Percentiles rank a stretch among this genome's conserved stretches.
phyloP scores from a whole-genome alignment of 2,329 filamentous ascomycete genomes.

The Apiospora hydei region DNA sequence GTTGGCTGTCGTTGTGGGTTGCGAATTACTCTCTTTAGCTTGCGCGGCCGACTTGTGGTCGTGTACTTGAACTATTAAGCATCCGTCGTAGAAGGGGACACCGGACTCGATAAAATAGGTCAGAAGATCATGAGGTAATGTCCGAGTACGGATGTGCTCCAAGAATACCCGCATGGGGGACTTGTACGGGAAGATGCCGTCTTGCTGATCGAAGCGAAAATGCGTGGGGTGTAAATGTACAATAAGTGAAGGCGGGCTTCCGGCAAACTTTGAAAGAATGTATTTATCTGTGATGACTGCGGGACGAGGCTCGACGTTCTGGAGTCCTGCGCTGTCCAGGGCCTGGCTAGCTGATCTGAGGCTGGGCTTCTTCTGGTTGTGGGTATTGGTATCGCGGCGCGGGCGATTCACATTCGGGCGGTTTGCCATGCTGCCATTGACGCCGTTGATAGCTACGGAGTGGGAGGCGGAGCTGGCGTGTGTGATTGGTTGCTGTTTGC shows the following conservation, averaged over 20 bases:
- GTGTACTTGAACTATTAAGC: slow-evolving; percentile 92
- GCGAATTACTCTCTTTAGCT: slow-evolving; percentile 62
- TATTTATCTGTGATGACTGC: slow-evolving; percentile 68
- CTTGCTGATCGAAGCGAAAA: slow-evolving; percentile 93
- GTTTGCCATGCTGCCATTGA: slow-evolving; percentile 51
- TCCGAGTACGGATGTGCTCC: slow-evolving; percentile 77
- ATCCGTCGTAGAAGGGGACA: slow-evolving; percentile 90
- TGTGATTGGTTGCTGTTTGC: slow-evolving; percentile 45
- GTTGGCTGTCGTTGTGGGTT: slow-evolving; percentile 62
- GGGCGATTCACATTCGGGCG: slow-evolving; percentile 60
- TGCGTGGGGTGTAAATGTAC: slow-evolving; percentile 85
- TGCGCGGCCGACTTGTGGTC: slow-evolving; percentile 77
- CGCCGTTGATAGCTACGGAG: slow-evolving; percentile 49
- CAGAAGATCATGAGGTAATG: slow-evolving; percentile 88
- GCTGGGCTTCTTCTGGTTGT: slow-evolving; percentile 54
- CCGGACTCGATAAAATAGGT: slow-evolving; percentile 75
- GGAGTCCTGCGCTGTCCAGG: slow-evolving; percentile 49
- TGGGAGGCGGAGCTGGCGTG: slow-evolving; percentile 32
- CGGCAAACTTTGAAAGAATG: slow-evolving; percentile 81
- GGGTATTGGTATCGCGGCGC: slow-evolving; percentile 62
- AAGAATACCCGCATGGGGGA: slow-evolving; percentile 87
- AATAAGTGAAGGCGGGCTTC: slow-evolving; percentile 81
- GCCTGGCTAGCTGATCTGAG: slow-evolving; percentile 56
- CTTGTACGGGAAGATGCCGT: slow-evolving; percentile 89
- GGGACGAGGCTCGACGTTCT: slow-evolving; percentile 55